A percentile compares a stretch with the other conserved stretches of the same genome.
Conservation (phyloP, 129 eudicot genomes). For the Helianthus annuus region HanXRQr2.0-SUNRISE NC_035447.2:56845349-56845848, state of each 20-base stretch:
- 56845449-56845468: slow-evolving; percentile 68
- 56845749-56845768: slow-evolving; percentile 86
- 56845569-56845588: slow-evolving; percentile 70
- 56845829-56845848: slow-evolving; percentile 29
- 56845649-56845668: slow-evolving; percentile 47
- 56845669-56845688: slow-evolving; percentile 56
- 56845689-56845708: slow-evolving; percentile 48
- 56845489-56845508: slow-evolving; percentile 70
- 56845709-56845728: slow-evolving; percentile 70
- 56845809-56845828: slow-evolving; percentile 34
- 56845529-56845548: slow-evolving; percentile 67
- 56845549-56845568: slow-evolving; percentile 88
- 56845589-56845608: slow-evolving; percentile 82
- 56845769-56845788: slow-evolving; percentile 84
- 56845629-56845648: slow-evolving; percentile 57
- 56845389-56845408: slow-evolving; percentile 64
- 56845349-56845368: slow-evolving; percentile 95
- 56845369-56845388: slow-evolving; percentile 80
- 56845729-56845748: slow-evolving; percentile 77
- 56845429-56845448: slow-evolving; percentile 90
- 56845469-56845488: slow-evolving; percentile 87
- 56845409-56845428: slow-evolving; percentile 67
- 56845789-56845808: slow-evolving; percentile 68
- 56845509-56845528: slow-evolving; percentile 67
- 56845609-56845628: slow-evolving; percentile 84